phyloP scores from a whole-genome alignment of 169 alveolate species.

The Plasmodium falciparum region DNA sequence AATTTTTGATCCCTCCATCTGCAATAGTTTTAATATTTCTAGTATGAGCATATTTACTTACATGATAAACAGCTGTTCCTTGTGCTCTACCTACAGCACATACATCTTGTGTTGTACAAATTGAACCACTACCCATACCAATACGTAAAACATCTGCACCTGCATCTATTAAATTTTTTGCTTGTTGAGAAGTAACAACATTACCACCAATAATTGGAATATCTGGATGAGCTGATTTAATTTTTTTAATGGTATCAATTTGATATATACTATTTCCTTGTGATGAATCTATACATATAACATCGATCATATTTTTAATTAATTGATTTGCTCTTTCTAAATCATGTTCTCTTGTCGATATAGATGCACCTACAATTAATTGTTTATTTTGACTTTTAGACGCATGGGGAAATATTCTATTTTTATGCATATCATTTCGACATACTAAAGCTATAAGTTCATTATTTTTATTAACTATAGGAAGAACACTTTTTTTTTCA shows the following conservation, averaged over 20 bases:
- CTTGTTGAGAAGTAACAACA: slow-evolving; percentile 94
- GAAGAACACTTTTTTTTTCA: slow-evolving; percentile 89
- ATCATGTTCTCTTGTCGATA: slow-evolving; percentile 82
- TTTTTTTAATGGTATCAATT: slow-evolving; percentile 89
- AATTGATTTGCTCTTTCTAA: slow-evolving; percentile 81
- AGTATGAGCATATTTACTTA: slow-evolving; percentile 89
- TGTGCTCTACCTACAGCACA: slow-evolving; percentile 94
- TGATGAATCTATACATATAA: slow-evolving; percentile 93
- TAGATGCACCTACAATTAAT: slow-evolving; percentile 92
- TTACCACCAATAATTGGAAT: slow-evolving; percentile 94
- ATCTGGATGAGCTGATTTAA: slow-evolving; percentile 89
- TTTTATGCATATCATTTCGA: slow-evolving; percentile 91
- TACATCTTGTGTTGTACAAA: slow-evolving; percentile 95
- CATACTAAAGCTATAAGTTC: slow-evolving; percentile 91
- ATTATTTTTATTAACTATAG: slow-evolving; percentile 89
- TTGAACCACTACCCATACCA: slow-evolving; percentile 98
- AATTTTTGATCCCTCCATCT: slow-evolving; percentile 95
- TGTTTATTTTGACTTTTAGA: slow-evolving; percentile 91
- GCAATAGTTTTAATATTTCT: slow-evolving; percentile 92
- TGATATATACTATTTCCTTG: slow-evolving; percentile 94
- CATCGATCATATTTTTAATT: slow-evolving; percentile 83
- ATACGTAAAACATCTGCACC: slow-evolving; percentile 92
- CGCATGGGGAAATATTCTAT: slow-evolving; percentile 90
- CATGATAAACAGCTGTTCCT: slow-evolving; percentile 94
- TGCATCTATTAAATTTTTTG: slow-evolving; percentile 88